Conservation (phyloP, 1,284 basidiomycete genomes). For the Cerioporus squamosus region DNA sequence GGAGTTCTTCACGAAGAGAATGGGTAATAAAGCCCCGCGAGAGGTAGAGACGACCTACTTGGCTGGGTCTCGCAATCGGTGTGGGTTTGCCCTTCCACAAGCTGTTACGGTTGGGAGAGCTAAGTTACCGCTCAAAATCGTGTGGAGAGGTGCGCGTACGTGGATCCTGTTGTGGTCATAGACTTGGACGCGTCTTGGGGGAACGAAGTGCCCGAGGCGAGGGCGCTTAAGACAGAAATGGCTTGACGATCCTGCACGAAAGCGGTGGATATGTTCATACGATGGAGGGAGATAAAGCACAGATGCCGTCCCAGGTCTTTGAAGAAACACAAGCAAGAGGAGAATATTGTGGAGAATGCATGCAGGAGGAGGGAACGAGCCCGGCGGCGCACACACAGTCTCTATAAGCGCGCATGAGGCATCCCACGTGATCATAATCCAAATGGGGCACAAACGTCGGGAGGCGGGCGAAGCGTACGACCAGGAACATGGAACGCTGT, state of each 20-base stretch:
- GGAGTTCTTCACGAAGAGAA: no score
- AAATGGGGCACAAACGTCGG: not conserved
- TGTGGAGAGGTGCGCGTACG: not conserved
- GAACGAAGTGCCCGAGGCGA: not conserved
- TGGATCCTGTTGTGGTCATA: not conserved
- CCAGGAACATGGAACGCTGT: no score
- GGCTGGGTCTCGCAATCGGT: not conserved
- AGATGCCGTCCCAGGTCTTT: not conserved
- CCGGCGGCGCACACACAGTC: not conserved
- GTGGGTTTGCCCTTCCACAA: not conserved
- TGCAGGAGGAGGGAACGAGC: conserved; percentile 2
- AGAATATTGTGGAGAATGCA: not conserved
- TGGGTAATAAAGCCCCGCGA: not conserved
- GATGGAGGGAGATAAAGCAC: not conserved
- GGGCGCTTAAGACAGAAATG: not conserved
- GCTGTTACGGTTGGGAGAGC: not conserved
- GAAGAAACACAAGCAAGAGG: not conserved
- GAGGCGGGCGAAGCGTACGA: no score
- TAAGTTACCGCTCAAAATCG: no score
- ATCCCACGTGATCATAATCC: conserved; percentile 4
- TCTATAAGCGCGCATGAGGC: not conserved
- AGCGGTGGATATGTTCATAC: not conserved
- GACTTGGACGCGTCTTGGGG: conserved; percentile 3
- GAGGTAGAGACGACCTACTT: not conserved
- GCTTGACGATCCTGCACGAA: not conserved